Evolutionary conservation across 768 basidiomycete genomes (phyloP).

Genomic region (Mycena olivaceomarginata): DNA sequence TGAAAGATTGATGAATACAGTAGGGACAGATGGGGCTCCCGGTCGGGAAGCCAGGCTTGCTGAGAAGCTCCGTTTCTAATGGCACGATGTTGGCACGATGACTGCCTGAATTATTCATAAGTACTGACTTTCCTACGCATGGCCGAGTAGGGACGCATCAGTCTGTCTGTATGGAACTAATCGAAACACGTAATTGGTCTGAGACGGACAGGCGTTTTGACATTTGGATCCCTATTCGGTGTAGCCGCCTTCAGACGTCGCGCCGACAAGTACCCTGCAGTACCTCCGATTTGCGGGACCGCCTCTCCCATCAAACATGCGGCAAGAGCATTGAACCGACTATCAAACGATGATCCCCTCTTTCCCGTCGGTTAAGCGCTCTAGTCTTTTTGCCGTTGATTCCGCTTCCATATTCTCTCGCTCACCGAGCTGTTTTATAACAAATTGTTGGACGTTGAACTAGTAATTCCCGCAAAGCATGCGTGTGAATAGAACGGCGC

Average conservation of each 20-base stretch:
- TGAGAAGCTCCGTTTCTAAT: slow-evolving; percentile 31
- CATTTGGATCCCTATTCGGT: slow-evolving; percentile 18
- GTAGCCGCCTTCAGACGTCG: neutral
- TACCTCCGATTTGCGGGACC: neutral
- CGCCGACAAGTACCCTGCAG: neutral
- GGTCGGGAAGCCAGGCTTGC: slow-evolving; percentile 7
- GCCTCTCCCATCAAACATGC: slow-evolving; percentile 23
- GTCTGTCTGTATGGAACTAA: slow-evolving; percentile 19
- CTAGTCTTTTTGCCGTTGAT: neutral
- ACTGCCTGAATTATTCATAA: slow-evolving; percentile 13
- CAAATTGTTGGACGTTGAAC: neutral
- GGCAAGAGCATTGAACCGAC: neutral
- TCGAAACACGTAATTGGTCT: slow-evolving; percentile 36
- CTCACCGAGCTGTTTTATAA: neutral
- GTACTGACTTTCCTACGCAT: slow-evolving; percentile 36
- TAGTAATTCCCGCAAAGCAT: slow-evolving; percentile 6
- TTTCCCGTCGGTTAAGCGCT: slow-evolving; percentile 23
- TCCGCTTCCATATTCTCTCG: neutral
- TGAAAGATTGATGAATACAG: slow-evolving; percentile 41
- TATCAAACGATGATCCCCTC: neutral
- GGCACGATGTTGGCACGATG: slow-evolving; percentile 39
- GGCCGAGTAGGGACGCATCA: slow-evolving; percentile 17
- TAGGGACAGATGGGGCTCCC: slow-evolving; percentile 33
- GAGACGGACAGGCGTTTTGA: slow-evolving; percentile 29
- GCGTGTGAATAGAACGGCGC: neutral